Percentiles rank a stretch among this genome's conserved stretches.
Evolutionary conservation across 2,329 filamentous ascomycete species (phyloP).

Genomic region (Talaromyces sp.): DNA sequence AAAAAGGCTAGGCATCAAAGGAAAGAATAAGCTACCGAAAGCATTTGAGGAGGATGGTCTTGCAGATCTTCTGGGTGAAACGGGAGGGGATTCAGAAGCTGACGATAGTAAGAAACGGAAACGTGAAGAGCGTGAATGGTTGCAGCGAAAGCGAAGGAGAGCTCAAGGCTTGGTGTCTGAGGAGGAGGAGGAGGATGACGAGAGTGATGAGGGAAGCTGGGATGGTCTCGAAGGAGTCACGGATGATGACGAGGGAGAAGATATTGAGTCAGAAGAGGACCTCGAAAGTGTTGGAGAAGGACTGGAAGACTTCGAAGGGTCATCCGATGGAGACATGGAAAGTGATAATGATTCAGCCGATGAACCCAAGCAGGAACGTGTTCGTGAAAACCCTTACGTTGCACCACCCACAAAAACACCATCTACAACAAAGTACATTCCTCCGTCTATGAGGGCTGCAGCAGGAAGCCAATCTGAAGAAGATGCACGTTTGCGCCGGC

Average conservation of each 20-base stretch:
- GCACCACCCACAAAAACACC: slow-evolving; percentile 57
- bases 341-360: slow-evolving; percentile 23
- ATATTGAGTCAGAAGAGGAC: slow-evolving; percentile 28
- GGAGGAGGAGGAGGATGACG: slow-evolving; percentile 23
- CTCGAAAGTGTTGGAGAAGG: slow-evolving; percentile 37
- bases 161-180: slow-evolving; percentile 36
- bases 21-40: slow-evolving; percentile 68
- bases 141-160: slow-evolving; percentile 56
- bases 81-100: slow-evolving; percentile 52
- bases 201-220: slow-evolving; percentile 25
- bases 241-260: slow-evolving; percentile 29
- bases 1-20: slow-evolving; percentile 78
- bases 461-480: slow-evolving; percentile 61
- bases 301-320: slow-evolving; percentile 28
- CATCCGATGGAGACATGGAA: slow-evolving; percentile 40
- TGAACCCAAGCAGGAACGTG: slow-evolving; percentile 36
- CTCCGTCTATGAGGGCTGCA: slow-evolving; percentile 72
- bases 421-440: slow-evolving; percentile 68
- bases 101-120: slow-evolving; percentile 54
- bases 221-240: slow-evolving; percentile 26
- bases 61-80: slow-evolving; percentile 68
- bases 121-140: slow-evolving; percentile 61
- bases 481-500: slow-evolving; percentile 66
- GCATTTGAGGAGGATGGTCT: slow-evolving; percentile 78
- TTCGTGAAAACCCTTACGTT: slow-evolving; percentile 82